Percentiles rank a stretch among this genome's conserved stretches.
Evolutionary conservation across 2,329 filamentous ascomycete genomes (phyloP).

Genomic region (Clonostachys chloroleuca): DNA sequence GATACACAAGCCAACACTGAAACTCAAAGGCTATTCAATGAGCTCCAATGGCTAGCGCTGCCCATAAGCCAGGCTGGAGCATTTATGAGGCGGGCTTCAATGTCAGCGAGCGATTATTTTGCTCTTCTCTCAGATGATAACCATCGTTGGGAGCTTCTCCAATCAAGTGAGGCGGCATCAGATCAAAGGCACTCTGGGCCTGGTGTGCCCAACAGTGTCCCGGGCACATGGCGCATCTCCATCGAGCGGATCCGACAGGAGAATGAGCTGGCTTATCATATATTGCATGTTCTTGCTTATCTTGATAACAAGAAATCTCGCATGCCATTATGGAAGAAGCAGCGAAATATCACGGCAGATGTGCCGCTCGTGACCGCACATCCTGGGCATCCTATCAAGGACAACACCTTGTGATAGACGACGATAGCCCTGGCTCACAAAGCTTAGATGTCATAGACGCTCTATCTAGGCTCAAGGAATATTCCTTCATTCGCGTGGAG

Average conservation of each 20-base stretch:
- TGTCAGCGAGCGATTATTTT: neutral
- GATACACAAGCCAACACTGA: neutral
- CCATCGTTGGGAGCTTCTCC: neutral
- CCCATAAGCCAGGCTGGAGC: neutral
- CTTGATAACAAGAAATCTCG: neutral
- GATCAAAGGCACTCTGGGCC: neutral
- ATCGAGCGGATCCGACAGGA: neutral
- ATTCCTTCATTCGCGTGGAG: conserved; percentile 20
- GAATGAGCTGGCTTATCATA: neutral
- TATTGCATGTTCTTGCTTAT: neutral
- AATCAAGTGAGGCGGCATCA: neutral
- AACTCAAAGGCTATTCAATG: neutral
- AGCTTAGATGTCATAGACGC: conserved; percentile 6
- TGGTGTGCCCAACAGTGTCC: neutral
- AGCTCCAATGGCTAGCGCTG: neutral
- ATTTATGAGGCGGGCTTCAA: neutral
- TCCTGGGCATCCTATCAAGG: no score
- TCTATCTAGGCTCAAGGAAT: conserved; percentile 18
- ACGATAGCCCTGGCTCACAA: neutral
- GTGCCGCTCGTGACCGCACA: neutral
- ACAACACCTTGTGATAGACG: neutral
- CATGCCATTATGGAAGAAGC: neutral
- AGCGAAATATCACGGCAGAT: neutral
- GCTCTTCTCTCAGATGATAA: neutral
- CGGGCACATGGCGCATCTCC: neutral